Evolutionary conservation across 805 yeast species (phyloP).

Genomic region (Metschnikowia borealis): DNA sequence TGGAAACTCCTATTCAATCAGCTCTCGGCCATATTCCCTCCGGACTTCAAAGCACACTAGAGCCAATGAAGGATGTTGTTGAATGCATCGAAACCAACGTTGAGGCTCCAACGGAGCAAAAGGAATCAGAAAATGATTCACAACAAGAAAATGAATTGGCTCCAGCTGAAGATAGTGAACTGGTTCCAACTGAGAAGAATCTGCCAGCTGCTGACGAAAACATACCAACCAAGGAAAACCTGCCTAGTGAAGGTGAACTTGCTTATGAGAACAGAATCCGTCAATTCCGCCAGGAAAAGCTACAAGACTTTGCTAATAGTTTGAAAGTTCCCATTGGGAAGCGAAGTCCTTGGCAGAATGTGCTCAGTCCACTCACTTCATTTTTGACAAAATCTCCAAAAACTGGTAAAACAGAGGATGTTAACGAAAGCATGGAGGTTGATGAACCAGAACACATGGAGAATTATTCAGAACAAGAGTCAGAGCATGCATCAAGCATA

Average conservation of each 20-base stretch:
- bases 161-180: too few relatives aligned
- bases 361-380: neutral
- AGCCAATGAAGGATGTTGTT: neutral
- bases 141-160: too few relatives aligned
- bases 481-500: neutral
- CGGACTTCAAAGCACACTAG: neutral
- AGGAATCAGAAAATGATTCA: too few relatives aligned
- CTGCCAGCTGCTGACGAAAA: too few relatives aligned
- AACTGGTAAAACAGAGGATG: neutral
- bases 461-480: neutral
- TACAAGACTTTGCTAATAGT: neutral
- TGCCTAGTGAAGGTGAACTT: neutral
- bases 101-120: neutral
- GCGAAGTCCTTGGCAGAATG: neutral
- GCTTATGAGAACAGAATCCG: neutral
- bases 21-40: neutral
- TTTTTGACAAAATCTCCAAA: neutral
- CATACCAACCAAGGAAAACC: too few relatives aligned
- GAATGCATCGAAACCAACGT: neutral
- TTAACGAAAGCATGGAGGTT: neutral
- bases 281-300: constrained; percentile 1
- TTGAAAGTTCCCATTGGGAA: neutral
- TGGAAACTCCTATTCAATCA: neutral
- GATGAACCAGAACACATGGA: neutral
- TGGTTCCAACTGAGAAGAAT: too few relatives aligned